phyloP scores from a whole-genome alignment of 345 rosid genomes.

The Syzygium jambos region DNA sequence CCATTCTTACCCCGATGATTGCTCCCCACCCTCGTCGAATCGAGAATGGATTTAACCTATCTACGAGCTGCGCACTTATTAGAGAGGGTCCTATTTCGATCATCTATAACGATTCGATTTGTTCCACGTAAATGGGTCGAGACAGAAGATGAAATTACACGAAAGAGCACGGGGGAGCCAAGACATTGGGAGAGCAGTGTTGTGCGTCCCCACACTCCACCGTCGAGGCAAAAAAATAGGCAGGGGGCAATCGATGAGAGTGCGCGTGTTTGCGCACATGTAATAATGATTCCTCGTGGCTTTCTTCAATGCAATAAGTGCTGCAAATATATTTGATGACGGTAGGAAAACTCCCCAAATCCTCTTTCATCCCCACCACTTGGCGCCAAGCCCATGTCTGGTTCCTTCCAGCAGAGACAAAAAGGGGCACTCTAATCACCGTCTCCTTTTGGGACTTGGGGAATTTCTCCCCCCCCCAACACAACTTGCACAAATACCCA shows the following conservation, averaged over 20 bases:
- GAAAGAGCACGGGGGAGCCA: neutral
- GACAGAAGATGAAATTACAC: neutral
- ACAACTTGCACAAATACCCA: conserved; percentile 13
- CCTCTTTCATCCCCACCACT: neutral
- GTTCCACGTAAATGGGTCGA: neutral
- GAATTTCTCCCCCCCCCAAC: neutral
- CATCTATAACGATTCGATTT: neutral
- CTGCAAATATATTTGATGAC: conserved; percentile 4
- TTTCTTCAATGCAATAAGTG: conserved; percentile 39
- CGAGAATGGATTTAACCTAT: neutral
- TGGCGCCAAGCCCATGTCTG: neutral
- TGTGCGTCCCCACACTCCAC: neutral
- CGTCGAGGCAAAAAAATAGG: neutral
- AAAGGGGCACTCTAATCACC: neutral
- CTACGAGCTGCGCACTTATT: accelerated
- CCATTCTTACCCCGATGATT: accelerated
- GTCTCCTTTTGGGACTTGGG: neutral
- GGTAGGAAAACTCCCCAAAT: neutral
- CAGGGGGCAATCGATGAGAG: neutral
- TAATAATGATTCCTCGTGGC: conserved; percentile 3
- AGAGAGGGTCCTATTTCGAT: neutral
- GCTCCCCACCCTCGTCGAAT: neutral
- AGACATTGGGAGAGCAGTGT: neutral
- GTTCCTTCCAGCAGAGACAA: neutral
- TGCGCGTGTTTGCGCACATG: neutral